Conservation (phyloP, 1,139 yeast genomes). For the Geotrichum australiense region DNA sequence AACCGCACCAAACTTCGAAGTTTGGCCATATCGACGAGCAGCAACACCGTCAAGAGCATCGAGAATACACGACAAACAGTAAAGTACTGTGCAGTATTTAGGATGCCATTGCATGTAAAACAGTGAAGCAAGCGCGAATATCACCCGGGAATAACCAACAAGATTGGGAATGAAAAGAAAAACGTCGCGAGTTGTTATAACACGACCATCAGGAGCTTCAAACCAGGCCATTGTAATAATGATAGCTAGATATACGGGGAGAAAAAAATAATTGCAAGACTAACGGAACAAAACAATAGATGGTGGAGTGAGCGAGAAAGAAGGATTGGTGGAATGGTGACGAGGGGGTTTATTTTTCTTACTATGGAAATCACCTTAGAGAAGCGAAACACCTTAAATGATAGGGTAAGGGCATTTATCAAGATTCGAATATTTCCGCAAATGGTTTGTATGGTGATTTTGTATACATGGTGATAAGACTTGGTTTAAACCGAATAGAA, state of each 20-base stretch:
- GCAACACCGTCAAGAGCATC: conserved; percentile 98
- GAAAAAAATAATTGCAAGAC: background rate
- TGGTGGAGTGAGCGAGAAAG: background rate
- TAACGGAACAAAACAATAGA: background rate
- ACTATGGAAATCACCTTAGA: too few relatives aligned
- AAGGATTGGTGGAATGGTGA: too few relatives aligned
- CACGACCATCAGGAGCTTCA: conserved; percentile 17
- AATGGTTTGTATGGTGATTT: too few relatives aligned
- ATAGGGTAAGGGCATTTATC: too few relatives aligned
- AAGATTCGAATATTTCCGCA: too few relatives aligned
- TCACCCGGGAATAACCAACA: conserved; percentile 79
- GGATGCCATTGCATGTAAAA: conserved; percentile 81
- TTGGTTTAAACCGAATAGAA: too few relatives aligned
- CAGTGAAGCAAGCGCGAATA: conserved; percentile 74
- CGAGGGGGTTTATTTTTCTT: too few relatives aligned
- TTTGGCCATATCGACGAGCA: conserved; percentile 83
- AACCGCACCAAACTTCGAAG: conserved; percentile 91
- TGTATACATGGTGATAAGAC: too few relatives aligned
- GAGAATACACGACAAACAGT: conserved; percentile 80
- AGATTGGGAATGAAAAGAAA: conserved; percentile 81
- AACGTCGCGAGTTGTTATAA: conserved; percentile 43
- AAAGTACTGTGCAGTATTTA: conserved; percentile 62
- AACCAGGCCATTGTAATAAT: conserved; percentile 15
- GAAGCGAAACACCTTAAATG: too few relatives aligned
- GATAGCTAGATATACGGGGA: too few relatives aligned